Base-by-base conservation (phyloP, 495 filamentous ascomycete genomes). In the Darksidea phi region DNA sequence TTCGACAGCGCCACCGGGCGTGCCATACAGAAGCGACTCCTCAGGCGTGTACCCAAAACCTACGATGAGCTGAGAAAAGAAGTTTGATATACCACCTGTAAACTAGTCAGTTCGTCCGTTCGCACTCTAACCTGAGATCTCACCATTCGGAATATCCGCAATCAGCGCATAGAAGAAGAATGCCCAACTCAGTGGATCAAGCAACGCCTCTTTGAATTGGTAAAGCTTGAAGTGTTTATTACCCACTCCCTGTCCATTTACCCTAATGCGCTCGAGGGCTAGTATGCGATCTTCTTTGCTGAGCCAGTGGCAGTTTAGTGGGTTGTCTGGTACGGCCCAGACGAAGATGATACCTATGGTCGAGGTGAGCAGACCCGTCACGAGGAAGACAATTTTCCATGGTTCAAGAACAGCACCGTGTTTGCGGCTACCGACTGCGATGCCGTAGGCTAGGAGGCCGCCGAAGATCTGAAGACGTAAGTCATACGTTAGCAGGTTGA, bases 331-430 rank as follows among this genome's bases (percentile, higher is more conserved):
- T 50, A 90, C 75, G 24, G 85, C 68, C 70, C 78, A 85, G 15
- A 86, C 73, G 66, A 89, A 86, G 4, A 84, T 41, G 12, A 82
- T 46, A 23, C 86, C 84, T 54, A 87, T 75, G 0, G 71, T 65
- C 1, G 80, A 68, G 6, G 86, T 89, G 38, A 87, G 71, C 0
- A 86, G 73, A 0, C 87, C 86, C 0, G 82, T 85, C 21, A 85
- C 77, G 1, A 89, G 78, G 71, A 88, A 89, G 3, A 88, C 73
- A 38, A 88, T 82, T 72, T 86, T 86, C 86, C 86, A 88, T 1
- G 82, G 76, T 34, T 78, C 80, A 61, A 88, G 80, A 15, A 75
- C 48, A 0, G 83, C 76, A 6, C 80, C 82, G 54, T 85, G 72
- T 20, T 74, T 73, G 17, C 72, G 67, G 0, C 77, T 78, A n/a